A percentile compares a stretch with the other conserved stretches of the same genome.
These are phyloP conservation scores for Rhexocercosporidium sp. DNA, from an alignment of 2,329 filamentous ascomycete genomes.

Conservation along the genomic window DNA sequence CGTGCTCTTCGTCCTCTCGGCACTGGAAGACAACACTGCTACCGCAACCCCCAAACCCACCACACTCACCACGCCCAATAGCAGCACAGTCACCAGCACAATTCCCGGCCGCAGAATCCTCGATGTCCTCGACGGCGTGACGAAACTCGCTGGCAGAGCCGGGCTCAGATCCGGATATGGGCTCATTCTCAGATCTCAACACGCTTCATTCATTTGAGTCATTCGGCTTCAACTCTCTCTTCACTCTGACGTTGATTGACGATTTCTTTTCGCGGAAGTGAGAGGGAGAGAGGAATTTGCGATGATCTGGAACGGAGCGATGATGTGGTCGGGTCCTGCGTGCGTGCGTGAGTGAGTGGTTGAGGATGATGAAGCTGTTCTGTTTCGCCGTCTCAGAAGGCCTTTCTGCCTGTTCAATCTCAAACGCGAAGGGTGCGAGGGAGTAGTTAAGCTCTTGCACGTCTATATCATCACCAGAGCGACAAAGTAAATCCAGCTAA, in stretches of 20 bases:
- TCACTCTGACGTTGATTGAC: background rate
- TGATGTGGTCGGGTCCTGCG: slow-evolving; percentile 13
- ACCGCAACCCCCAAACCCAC: slow-evolving; percentile 24
- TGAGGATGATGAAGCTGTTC: background rate
- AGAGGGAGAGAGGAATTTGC: slow-evolving; percentile 4
- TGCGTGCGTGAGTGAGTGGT: background rate
- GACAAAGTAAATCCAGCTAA: background rate
- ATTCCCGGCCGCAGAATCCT: slow-evolving; percentile 30
- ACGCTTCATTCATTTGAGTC: slow-evolving; percentile 6
- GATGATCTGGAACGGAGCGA: slow-evolving; percentile 10
- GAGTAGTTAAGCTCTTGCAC: slow-evolving; percentile 8
- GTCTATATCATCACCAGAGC: slow-evolving; percentile 10
- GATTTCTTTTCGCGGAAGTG: background rate
- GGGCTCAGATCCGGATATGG: slow-evolving; percentile 22
- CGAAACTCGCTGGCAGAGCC: slow-evolving; percentile 20
- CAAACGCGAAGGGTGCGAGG: slow-evolving; percentile 21
- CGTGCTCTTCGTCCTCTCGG: slow-evolving; percentile 22
- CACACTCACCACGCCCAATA: slow-evolving; percentile 25
- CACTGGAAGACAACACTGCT: slow-evolving; percentile 16
- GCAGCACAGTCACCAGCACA: slow-evolving; percentile 24
- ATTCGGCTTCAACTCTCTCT: slow-evolving; percentile 11
- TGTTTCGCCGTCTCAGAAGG: slow-evolving; percentile 23
- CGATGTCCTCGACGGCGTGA: slow-evolving; percentile 20
- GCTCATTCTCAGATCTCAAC: slow-evolving; percentile 13
- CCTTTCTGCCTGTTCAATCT: slow-evolving; percentile 27